Conservation (phyloP, 1,284 basidiomycete species). For the Peniophora sp. region DNA sequence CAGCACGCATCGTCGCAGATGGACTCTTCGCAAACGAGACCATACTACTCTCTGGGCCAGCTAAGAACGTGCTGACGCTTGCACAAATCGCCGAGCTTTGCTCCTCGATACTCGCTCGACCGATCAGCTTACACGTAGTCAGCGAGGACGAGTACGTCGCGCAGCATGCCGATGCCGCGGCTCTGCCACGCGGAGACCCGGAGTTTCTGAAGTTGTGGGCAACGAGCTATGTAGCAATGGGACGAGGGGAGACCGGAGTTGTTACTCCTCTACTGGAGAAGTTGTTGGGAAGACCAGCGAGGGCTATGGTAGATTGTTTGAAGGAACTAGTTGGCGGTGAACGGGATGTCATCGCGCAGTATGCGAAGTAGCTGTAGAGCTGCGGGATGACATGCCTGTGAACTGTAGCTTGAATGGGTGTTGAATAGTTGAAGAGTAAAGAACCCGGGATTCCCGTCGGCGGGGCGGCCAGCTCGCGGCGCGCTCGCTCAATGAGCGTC, state of each 20-base stretch:
- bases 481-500: too few species aligned
- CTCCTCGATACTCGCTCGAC: conserved; percentile 15
- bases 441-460: too few species aligned
- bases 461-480: too few species aligned
- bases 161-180: conserved; percentile 9
- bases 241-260: conserved; percentile 18
- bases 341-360: neutral
- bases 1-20: conserved; percentile 20
- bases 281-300: conserved; percentile 19
- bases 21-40: conserved; percentile 19
- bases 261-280: conserved; percentile 20
- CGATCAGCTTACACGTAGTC: conserved; percentile 13
- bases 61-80: conserved; percentile 15
- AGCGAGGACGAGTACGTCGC: conserved; percentile 20
- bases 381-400: too few species aligned
- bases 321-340: conserved; percentile 5
- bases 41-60: conserved; percentile 19
- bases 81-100: conserved; percentile 15
- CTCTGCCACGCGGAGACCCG: conserved; percentile 14
- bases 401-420: too few species aligned
- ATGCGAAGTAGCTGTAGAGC: conserved; percentile 1
- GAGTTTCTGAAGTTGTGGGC: conserved; percentile 22
- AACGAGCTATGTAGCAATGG: conserved; percentile 21
- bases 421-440: too few species aligned
- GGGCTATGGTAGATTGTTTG: conserved; percentile 18